Evolutionary conservation across 139 green algal genomes (phyloP).

Genomic region (Tetradesmus lagerheimii): DNA sequence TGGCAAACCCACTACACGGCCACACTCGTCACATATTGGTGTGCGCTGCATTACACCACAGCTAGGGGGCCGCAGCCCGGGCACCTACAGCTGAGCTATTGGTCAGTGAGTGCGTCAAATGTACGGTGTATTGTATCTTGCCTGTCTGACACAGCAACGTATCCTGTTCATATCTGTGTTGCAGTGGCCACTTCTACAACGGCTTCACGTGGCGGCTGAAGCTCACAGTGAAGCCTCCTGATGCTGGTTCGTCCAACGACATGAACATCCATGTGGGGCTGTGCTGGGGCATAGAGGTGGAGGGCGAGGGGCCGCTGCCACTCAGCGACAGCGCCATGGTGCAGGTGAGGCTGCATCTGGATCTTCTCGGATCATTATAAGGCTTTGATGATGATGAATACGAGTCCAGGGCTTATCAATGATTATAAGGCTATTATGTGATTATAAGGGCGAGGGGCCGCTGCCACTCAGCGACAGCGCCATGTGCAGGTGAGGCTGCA

Average conservation of each 20-base stretch:
- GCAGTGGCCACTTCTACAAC: conserved; percentile 43
- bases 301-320: conserved; percentile 35
- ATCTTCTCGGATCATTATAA: too few relatives aligned
- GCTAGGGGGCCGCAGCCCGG: too few relatives aligned
- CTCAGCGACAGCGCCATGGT: conserved; percentile 37
- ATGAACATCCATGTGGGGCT: conserved; percentile 54
- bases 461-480: conserved; percentile 26
- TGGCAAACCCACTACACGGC: too few relatives aligned
- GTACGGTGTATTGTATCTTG: too few relatives aligned
- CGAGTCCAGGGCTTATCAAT: too few relatives aligned
- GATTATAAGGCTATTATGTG: too few relatives aligned
- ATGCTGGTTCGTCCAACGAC: neutral
- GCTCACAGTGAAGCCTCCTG: conserved; percentile 49
- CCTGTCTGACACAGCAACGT: too few relatives aligned
- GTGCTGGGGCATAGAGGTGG: conserved; percentile 49
- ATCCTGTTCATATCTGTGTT: neutral
- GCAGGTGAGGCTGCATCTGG: conserved; percentile 13
- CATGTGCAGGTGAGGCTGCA: conserved; percentile 29
- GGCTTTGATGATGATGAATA: too few relatives aligned
- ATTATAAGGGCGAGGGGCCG: neutral
- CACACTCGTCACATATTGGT: too few relatives aligned
- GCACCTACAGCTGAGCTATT: too few relatives aligned
- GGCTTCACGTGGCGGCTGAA: conserved; percentile 49
- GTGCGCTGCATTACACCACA: too few relatives aligned
- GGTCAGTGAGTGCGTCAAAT: too few relatives aligned